Conservation (phyloP, 2,329 filamentous ascomycete species). For the Colletotrichum agaves region DNA sequence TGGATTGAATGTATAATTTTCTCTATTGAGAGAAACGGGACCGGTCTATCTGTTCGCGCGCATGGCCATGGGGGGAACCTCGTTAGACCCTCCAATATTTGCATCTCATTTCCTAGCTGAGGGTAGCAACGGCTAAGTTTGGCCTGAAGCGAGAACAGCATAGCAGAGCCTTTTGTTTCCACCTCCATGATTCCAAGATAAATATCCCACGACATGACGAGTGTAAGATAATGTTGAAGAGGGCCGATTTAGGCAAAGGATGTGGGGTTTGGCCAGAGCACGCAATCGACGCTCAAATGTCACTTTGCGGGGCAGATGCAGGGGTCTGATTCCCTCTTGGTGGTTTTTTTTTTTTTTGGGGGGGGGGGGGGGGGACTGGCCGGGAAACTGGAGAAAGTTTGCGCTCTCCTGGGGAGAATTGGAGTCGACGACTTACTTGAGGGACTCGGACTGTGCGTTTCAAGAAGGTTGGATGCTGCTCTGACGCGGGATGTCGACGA, state of each 20-base stretch:
- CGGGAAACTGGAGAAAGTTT: slow-evolving; percentile 5
- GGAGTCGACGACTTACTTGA: not conserved
- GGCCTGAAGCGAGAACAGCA: not conserved
- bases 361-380: not conserved
- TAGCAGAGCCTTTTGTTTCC: not conserved
- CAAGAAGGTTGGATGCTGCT: too few relatives aligned
- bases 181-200: not conserved
- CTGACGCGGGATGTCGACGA: too few relatives aligned
- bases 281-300: slow-evolving; percentile 45
- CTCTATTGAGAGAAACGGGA: not conserved
- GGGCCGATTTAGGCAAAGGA: slow-evolving; percentile 41
- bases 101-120: slow-evolving; percentile 1
- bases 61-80: not conserved
- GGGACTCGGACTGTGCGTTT: too few relatives aligned
- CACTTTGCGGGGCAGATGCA: slow-evolving; percentile 36
- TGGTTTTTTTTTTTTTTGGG: too few relatives aligned
- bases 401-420: not conserved
- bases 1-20: not conserved
- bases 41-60: not conserved
- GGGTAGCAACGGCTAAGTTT: not conserved
- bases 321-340: slow-evolving; percentile 15
- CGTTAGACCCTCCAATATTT: not conserved
- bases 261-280: slow-evolving; percentile 47
- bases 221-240: slow-evolving; percentile 9
- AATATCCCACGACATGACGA: not conserved